Percentiles rank a stretch among this genome's conserved stretches.
These are phyloP conservation scores for Lyophyllum shimeji DNA, from an alignment of 768 basidiomycete genomes.

Conservation along the genomic window DNA sequence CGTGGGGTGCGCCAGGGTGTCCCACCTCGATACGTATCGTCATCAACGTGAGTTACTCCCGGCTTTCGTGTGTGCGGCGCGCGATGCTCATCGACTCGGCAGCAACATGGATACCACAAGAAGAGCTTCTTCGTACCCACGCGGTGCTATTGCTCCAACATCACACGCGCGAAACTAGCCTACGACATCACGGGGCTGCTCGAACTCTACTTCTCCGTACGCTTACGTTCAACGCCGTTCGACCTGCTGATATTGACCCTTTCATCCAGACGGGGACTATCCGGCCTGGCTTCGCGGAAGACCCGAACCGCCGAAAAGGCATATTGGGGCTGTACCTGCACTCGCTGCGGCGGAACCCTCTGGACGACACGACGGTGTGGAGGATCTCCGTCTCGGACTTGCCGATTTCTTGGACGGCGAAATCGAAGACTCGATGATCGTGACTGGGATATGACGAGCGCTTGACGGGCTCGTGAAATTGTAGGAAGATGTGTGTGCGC, in stretches of 20 bases:
- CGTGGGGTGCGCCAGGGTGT: constrained; percentile 7
- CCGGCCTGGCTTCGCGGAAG: constrained; percentile 3
- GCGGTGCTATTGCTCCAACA: constrained; percentile 9
- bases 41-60: constrained; percentile 4
- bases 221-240: background rate
- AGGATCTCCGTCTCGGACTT: constrained; percentile 7
- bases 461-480: too few relatives aligned
- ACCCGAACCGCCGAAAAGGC: background rate
- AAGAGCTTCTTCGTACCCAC: constrained; percentile 2
- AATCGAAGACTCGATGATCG: background rate
- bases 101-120: constrained; percentile 15
- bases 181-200: constrained; percentile 9
- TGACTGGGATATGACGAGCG: too few relatives aligned
- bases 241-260: background rate
- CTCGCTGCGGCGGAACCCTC: constrained; percentile 2
- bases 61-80: background rate
- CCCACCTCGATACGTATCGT: constrained; percentile 8
- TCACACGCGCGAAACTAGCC: constrained; percentile 11
- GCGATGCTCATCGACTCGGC: background rate
- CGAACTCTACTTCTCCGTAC: constrained; percentile 8
- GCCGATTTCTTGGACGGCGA: background rate
- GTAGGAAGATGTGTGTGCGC: too few relatives aligned
- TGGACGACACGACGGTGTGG: constrained; percentile 7
- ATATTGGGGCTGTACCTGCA: constrained; percentile 9
- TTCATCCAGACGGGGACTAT: background rate